These are phyloP conservation scores for Pythium phragmitis DNA, from an alignment of 352 stramenopile species.

Conservation along the genomic window DNA sequence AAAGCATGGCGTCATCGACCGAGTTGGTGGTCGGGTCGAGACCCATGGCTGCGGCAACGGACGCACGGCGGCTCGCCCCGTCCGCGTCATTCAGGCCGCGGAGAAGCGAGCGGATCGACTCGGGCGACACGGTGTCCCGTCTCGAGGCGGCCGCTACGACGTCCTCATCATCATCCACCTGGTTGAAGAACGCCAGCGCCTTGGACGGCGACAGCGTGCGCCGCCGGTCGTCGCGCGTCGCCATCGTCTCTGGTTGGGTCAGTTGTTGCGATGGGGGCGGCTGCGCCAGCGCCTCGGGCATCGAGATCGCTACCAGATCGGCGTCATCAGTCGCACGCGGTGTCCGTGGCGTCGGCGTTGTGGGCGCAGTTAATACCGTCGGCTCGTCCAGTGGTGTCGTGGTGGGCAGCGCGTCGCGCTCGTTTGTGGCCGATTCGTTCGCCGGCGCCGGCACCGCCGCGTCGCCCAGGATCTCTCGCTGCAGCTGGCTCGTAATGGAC, in stretches of 20 bases:
- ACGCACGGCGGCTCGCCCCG: constrained; percentile 9
- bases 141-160: constrained; percentile 10
- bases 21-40: constrained; percentile 1
- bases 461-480: constrained; percentile 61
- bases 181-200: constrained; percentile 30
- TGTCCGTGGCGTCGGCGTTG: background rate
- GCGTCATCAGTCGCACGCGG: constrained; percentile 1
- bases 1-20: constrained; percentile 10
- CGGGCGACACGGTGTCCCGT: constrained; percentile 35
- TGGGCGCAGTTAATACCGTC: background rate
- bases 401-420: background rate
- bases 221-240: constrained; percentile 14
- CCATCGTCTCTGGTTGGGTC: background rate
- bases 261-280: background rate
- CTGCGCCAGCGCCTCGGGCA: constrained; percentile 32
- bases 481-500: constrained; percentile 56
- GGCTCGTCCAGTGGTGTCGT: background rate
- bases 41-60: constrained; percentile 6
- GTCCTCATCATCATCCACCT: constrained; percentile 21
- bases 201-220: constrained; percentile 53
- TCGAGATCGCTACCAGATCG: constrained; percentile 30
- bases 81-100: constrained; percentile 9
- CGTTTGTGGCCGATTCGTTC: background rate
- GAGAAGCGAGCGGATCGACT: constrained; percentile 31
- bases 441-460: background rate